phyloP scores from a whole-genome alignment of 257 asterid species.

The Schizonepeta tenuifolia region DNA sequence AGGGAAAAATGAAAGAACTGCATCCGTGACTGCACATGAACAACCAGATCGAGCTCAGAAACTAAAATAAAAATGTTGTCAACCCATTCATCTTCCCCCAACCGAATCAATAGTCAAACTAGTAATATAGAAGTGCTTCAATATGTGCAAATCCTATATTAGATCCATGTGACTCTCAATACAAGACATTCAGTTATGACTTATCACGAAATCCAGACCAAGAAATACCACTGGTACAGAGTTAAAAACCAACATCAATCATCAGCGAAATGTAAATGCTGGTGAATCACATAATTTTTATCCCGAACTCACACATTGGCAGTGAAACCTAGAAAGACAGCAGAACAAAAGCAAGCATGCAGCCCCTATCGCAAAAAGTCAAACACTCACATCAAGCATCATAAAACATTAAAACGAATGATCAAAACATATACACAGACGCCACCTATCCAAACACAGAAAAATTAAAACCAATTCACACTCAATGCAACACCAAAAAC shows the following conservation, averaged over 20 bases:
- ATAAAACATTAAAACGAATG: conserved; percentile 9
- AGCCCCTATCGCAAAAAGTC: conserved; percentile 10
- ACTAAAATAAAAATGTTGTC: background rate
- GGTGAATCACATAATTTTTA: background rate
- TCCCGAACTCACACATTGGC: background rate
- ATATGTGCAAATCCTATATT: background rate
- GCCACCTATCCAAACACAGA: background rate
- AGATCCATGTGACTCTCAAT: background rate
- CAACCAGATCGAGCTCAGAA: background rate
- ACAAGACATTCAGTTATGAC: background rate
- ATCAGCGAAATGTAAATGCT: conserved; percentile 17
- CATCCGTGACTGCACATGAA: background rate
- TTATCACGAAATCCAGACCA: conserved; percentile 2
- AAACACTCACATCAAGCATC: conserved; percentile 28
- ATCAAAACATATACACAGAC: conserved; percentile 20
- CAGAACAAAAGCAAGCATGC: conserved; percentile 7
- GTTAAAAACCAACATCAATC: conserved; percentile 7
- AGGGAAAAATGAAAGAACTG: background rate
- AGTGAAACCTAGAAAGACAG: conserved; percentile 7
- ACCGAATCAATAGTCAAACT: background rate
- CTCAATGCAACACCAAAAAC: conserved; percentile 7
- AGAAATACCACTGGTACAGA: background rate
- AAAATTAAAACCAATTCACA: conserved; percentile 15
- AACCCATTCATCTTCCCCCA: background rate
- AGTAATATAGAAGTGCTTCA: background rate